Conservation (phyloP, 768 basidiomycete species). For the Gelatoporia subvermispora region DNA sequence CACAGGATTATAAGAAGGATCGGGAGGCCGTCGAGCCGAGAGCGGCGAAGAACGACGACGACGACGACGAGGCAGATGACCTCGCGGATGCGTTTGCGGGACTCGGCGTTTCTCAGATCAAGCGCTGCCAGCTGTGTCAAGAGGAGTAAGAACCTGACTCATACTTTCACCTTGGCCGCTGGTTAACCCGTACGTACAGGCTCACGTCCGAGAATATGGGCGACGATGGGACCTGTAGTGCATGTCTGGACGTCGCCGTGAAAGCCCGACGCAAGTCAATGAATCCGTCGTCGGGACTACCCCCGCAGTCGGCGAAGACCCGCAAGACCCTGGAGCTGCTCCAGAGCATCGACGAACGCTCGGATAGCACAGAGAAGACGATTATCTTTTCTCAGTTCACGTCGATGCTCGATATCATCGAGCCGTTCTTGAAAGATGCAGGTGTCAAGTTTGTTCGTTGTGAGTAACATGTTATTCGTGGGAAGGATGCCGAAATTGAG, state of each 20-base stretch:
- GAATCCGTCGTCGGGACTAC: constrained; percentile 34
- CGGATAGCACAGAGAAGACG: constrained; percentile 73
- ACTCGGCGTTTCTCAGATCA: constrained; percentile 51
- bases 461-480: constrained; percentile 38
- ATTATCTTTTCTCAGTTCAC: constrained; percentile 97
- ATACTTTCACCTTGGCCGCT: background rate
- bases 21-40: constrained; percentile 72
- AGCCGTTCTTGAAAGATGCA: constrained; percentile 71
- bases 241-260: constrained; percentile 51
- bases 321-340: constrained; percentile 76
- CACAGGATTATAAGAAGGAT: constrained; percentile 70
- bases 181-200: background rate
- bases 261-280: constrained; percentile 40
- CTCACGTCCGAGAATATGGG: constrained; percentile 33
- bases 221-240: constrained; percentile 34
- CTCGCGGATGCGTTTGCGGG: constrained; percentile 71
- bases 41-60: constrained; percentile 44
- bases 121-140: constrained; percentile 79
- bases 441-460: constrained; percentile 80
- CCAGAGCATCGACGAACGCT: constrained; percentile 52
- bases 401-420: constrained; percentile 77
- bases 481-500: constrained; percentile 4
- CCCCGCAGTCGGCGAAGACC: constrained; percentile 82
- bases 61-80: constrained; percentile 64
- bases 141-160: constrained; percentile 42